Base-by-base conservation (phyloP, 2,329 filamentous ascomycete genomes). In the Cryphonectria naterciae region DNA sequence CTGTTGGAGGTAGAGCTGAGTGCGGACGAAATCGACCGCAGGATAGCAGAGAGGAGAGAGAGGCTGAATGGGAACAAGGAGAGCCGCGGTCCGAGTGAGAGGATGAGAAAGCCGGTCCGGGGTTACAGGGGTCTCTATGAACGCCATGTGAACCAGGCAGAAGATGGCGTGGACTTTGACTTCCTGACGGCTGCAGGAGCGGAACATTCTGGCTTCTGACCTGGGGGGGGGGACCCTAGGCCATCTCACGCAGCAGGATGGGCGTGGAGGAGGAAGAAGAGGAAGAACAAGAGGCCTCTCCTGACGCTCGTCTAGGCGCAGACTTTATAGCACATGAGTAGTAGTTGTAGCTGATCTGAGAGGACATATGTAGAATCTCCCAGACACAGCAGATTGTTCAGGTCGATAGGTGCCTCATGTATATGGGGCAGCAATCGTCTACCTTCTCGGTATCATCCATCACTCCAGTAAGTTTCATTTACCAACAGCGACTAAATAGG, bases 11-110 rank as follows among this genome's bases (percentile, higher is more conserved):
- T 89, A 0, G 86, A 92, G 77, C 85, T 97, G 0, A 86, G 85
- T 0, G 89, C 92, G 4, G 90, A 90, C 70, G 93, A 97, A 80
- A 88, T 97, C 65, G 79, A 83, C 67, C 80, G 78, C 71, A 85
- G 94, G 70, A 80, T 91, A 73, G 82, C 82, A 70, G 85, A 84
- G 73, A 94, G 92, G 81, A 84, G 63, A 74, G 75, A 22, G 74
- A 78, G 56, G 73, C 76, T 46, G 73, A 76, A 58, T 65, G 75
- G 70, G 77, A 77, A 19, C 73, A 77, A 22, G 75, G 77, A 65
- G 72, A 75, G 46, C 74, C 70, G 17, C 75, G 76, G 71, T 19
- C 71, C 68, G 8, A 67, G 69, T n/a, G 74, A 70, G 64, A 74
- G 68, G 13, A 71, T 65, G 41, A 61, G 68, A 25, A 75, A 79